phyloP scores from a whole-genome alignment of 2,329 filamentous ascomycete genomes.

The Aureobasidium sp. region DNA sequence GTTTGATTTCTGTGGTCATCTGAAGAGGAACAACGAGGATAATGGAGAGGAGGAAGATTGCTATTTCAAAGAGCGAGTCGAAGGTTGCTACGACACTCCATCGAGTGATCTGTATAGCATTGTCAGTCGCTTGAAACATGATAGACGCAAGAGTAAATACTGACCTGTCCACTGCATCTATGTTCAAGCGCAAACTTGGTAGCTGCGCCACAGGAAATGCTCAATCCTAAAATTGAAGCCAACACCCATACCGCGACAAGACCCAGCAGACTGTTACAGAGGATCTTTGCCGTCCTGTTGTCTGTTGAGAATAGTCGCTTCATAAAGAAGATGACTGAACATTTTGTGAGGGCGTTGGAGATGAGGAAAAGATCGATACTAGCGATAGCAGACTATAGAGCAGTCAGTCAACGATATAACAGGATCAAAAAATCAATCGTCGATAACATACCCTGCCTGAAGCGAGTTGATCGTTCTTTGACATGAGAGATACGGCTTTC shows the following conservation, averaged over 20 bases:
- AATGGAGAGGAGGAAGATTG: constrained; percentile 21
- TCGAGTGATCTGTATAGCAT: constrained; percentile 16
- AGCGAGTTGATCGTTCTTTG: neutral
- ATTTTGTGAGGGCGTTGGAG: constrained; percentile 23
- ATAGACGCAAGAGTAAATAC: neutral
- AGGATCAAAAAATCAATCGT: neutral
- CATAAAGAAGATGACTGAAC: constrained; percentile 27
- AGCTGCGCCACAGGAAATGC: neutral
- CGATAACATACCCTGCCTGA: neutral
- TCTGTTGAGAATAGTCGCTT: constrained; percentile 26
- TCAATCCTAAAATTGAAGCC: constrained; percentile 20
- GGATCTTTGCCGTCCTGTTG: constrained; percentile 19
- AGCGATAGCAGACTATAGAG: constrained; percentile 20
- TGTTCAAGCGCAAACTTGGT: neutral
- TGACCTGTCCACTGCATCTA: constrained; percentile 17
- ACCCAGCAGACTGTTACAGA: constrained; percentile 17
- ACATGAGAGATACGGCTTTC: neutral
- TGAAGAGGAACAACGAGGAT: constrained; percentile 25
- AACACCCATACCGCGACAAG: constrained; percentile 23
- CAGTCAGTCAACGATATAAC: neutral
- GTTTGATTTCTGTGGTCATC: constrained; percentile 25
- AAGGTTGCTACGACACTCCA: constrained; percentile 24
- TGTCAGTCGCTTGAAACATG: neutral
- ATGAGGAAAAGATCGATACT: constrained; percentile 25
- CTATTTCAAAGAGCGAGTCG: constrained; percentile 24